Evolutionary conservation across 2,329 filamentous ascomycete species (phyloP).

Genomic region (Colletotrichum truncatum): DNA sequence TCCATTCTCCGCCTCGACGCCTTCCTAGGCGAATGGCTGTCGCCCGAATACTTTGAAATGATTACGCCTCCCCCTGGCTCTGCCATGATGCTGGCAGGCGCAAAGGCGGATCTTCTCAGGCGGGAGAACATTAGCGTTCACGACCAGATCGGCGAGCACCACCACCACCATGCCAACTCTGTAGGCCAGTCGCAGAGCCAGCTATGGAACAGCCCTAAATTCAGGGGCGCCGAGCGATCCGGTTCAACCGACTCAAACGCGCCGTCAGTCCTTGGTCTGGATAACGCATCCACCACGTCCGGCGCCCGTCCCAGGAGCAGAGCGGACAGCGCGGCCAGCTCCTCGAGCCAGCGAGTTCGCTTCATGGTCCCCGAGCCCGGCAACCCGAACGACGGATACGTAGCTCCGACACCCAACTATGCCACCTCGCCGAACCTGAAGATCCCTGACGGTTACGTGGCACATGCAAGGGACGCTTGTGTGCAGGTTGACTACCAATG

Average conservation of each 20-base stretch:
- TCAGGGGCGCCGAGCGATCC: constrained; percentile 26
- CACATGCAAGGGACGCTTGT: constrained; percentile 89
- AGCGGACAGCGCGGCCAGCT: constrained; percentile 35
- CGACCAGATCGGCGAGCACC: constrained; percentile 19
- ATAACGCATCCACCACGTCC: constrained; percentile 42
- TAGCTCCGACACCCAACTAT: constrained; percentile 82
- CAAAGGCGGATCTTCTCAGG: constrained; percentile 86
- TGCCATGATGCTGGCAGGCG: constrained; percentile 85
- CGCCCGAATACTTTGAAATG: constrained; percentile 90
- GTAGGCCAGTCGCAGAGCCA: constrained; percentile 34
- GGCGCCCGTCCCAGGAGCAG: constrained; percentile 43
- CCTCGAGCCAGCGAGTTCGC: constrained; percentile 29
- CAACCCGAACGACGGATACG: constrained; percentile 62
- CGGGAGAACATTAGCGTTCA: constrained; percentile 73
- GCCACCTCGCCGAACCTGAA: constrained; percentile 81
- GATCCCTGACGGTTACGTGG: constrained; percentile 88
- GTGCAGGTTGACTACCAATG: constrained; percentile 91
- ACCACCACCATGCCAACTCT: constrained; percentile 29
- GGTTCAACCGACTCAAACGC: constrained; percentile 31
- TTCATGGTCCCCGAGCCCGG: constrained; percentile 22
- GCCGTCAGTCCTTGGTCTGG: constrained; percentile 30
- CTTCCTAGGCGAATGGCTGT: constrained; percentile 95
- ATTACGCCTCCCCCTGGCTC: constrained; percentile 91
- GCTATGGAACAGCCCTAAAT: constrained; percentile 46
- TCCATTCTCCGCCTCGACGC: constrained; percentile 84